Conservation (phyloP, 176 grass and related monocot genomes). For the Bolboschoenus planiculmis region DNA sequence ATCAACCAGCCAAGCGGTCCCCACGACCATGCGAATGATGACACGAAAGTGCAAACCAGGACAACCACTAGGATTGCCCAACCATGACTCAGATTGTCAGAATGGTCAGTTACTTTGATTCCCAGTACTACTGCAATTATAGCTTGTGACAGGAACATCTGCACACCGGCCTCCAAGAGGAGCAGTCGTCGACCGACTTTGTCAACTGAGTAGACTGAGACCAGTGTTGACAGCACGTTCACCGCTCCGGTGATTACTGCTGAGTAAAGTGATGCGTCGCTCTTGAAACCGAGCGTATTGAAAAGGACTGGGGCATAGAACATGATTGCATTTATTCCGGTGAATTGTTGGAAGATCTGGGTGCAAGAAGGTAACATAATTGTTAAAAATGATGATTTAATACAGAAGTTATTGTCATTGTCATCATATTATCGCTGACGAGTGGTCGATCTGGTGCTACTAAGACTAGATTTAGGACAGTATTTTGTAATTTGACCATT, state of each 20-base stretch:
- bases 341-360: constrained; percentile 92
- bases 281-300: constrained; percentile 88
- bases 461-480: neutral
- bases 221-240: constrained; percentile 81
- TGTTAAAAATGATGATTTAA: neutral
- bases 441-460: neutral
- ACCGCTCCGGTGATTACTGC: constrained; percentile 85
- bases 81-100: constrained; percentile 40
- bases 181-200: constrained; percentile 57
- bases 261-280: constrained; percentile 74
- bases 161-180: constrained; percentile 88
- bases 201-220: constrained; percentile 87
- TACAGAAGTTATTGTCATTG: neutral
- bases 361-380: neutral
- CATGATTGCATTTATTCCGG: constrained; percentile 98
- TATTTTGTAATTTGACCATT: neutral
- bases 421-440: neutral
- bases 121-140: constrained; percentile 57
- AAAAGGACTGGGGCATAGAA: constrained; percentile 97
- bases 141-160: constrained; percentile 88
- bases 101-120: constrained; percentile 60
- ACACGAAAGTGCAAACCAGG: constrained; percentile 77
- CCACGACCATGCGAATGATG: constrained; percentile 90
- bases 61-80: constrained; percentile 73
- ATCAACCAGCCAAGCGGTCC: constrained; percentile 92